A percentile compares a stretch with the other conserved stretches of the same genome.
These are phyloP conservation scores for Podospora conica DNA, from an alignment of 495 filamentous ascomycete genomes.

Conservation along the genomic window DNA sequence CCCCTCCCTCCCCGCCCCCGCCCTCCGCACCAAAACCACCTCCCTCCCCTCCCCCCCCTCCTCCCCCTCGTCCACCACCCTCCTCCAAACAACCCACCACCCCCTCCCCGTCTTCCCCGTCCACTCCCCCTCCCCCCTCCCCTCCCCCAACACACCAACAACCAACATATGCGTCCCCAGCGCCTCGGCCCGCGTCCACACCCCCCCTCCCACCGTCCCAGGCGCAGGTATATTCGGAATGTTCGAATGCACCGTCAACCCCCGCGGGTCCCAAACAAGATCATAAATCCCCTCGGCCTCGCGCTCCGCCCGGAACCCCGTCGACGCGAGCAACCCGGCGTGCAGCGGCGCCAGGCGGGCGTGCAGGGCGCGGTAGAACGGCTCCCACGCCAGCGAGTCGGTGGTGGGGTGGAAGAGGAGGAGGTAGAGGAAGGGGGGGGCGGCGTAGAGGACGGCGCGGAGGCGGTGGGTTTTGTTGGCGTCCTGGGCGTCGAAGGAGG, in stretches of 20 bases:
- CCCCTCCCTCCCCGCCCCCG: slow-evolving; percentile 49
- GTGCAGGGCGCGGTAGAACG: slow-evolving; percentile 76
- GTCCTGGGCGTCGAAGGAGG: slow-evolving; percentile 41
- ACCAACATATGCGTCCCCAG: slow-evolving; percentile 79
- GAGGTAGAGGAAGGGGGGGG: slow-evolving; percentile 84
- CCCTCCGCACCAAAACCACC: slow-evolving; percentile 72
- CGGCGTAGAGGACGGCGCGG: slow-evolving; percentile 64
- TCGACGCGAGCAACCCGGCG: slow-evolving; percentile 62
- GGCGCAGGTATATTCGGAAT: slow-evolving; percentile 87
- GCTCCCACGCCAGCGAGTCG: slow-evolving; percentile 55
- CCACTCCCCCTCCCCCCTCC: slow-evolving; percentile 67
- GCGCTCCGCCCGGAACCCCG: slow-evolving; percentile 45
- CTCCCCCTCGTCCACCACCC: slow-evolving; percentile 46
- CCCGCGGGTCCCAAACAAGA: slow-evolving; percentile 75
- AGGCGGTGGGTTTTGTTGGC: slow-evolving; percentile 50
- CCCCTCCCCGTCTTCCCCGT: slow-evolving; percentile 86
- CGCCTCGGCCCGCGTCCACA: slow-evolving; percentile 81
- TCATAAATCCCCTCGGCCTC: slow-evolving; percentile 66
- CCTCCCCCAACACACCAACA: slow-evolving; percentile 67
- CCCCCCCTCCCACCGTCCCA: neutral
- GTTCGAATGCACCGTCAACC: slow-evolving; percentile 70
- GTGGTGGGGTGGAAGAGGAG: slow-evolving; percentile 76
- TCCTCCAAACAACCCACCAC: slow-evolving; percentile 97
- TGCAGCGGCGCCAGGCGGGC: slow-evolving; percentile 74
- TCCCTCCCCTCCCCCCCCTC: slow-evolving; percentile 44